Conservation (phyloP, 2,329 filamentous ascomycete genomes). For the Diaporthe ilicicola region DNA sequence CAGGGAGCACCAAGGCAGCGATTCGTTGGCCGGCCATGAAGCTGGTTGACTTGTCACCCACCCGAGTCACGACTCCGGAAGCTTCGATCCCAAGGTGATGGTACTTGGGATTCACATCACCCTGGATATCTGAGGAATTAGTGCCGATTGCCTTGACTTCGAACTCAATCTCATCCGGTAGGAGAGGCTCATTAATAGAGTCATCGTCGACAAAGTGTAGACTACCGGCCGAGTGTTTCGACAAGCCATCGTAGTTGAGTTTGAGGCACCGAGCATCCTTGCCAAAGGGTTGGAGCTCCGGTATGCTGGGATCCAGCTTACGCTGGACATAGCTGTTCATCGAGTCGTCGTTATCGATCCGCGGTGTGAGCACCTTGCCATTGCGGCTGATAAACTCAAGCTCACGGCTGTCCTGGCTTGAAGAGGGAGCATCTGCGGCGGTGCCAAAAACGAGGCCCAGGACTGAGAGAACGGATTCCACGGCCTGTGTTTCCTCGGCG, state of each 20-base stretch:
- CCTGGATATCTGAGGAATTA: conserved; percentile 39
- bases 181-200: background rate
- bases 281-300: conserved; percentile 51
- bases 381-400: conserved; percentile 53
- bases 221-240: background rate
- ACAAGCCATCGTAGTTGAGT: background rate
- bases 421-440: background rate
- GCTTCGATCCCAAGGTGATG: conserved; percentile 40
- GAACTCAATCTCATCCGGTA: conserved; percentile 43
- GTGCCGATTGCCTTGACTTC: conserved; percentile 43
- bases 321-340: conserved; percentile 54
- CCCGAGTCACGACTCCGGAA: conserved; percentile 37
- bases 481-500: conserved; percentile 32
- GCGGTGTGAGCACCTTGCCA: conserved; percentile 49
- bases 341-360: conserved; percentile 49
- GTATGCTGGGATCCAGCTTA: conserved; percentile 48
- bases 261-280: conserved; percentile 1
- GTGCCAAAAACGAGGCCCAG: conserved; percentile 48
- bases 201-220: conserved; percentile 5
- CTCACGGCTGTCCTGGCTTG: conserved; percentile 45
- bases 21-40: background rate
- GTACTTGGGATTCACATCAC: conserved; percentile 46
- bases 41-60: conserved; percentile 24
- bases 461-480: conserved; percentile 42
- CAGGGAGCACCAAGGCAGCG: background rate